Conservation (phyloP, 805 yeast species). For the Nakazawaea laoshanensis region DNA sequence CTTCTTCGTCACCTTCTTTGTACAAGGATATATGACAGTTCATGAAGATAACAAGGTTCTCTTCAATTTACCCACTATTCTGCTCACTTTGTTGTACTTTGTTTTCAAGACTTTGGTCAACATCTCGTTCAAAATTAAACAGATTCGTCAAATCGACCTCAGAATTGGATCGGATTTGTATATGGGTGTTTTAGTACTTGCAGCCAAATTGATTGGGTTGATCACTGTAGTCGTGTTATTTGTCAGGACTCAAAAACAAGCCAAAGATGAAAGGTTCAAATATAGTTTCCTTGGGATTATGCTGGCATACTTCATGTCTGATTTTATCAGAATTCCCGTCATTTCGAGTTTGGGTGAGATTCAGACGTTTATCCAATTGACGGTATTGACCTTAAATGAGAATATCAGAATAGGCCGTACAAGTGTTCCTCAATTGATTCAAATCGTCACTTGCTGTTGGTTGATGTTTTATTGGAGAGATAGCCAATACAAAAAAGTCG, state of each 20-base stretch:
- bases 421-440: constrained; percentile 7
- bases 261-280: neutral
- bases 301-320: constrained; percentile 1
- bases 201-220: constrained; percentile 1
- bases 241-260: neutral
- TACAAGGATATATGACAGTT: constrained; percentile 7
- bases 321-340: constrained; percentile 3
- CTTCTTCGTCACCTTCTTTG: constrained; percentile 5
- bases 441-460: constrained; percentile 3
- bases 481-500: constrained; percentile 1
- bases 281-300: constrained; percentile 1
- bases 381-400: constrained; percentile 1
- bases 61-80: neutral
- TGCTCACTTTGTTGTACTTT: constrained; percentile 2
- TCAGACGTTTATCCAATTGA: neutral
- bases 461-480: constrained; percentile 10
- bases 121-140: constrained; percentile 1
- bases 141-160: neutral
- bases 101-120: constrained; percentile 5
- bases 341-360: neutral
- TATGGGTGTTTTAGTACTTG: neutral
- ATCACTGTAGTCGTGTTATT: constrained; percentile 4
- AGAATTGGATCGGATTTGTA: neutral
- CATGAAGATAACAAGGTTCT: constrained; percentile 1
- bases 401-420: neutral